Percentiles rank a stretch among this genome's conserved stretches.
Evolutionary conservation across 805 yeast species (phyloP).

Genomic region (Priceomyces melissophilus): DNA sequence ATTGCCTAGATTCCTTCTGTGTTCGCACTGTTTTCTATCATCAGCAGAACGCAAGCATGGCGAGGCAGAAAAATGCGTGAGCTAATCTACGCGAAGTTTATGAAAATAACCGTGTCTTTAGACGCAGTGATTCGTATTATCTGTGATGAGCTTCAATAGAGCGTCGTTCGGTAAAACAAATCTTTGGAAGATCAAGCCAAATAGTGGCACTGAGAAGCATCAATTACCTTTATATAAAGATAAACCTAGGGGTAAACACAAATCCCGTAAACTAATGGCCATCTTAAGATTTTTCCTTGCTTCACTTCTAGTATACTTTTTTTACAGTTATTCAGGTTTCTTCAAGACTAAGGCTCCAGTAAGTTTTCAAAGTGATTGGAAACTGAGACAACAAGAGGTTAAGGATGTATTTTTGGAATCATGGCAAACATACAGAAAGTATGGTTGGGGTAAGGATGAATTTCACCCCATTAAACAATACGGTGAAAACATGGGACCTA

Average conservation of each 20-base stretch:
- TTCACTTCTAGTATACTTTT: slow-evolving; percentile 37
- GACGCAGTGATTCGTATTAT: slow-evolving; percentile 2
- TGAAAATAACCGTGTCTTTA: background rate
- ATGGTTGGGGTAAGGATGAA: slow-evolving; percentile 85
- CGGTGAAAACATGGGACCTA: slow-evolving; percentile 72
- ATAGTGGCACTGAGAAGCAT: slow-evolving; percentile 3
- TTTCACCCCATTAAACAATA: slow-evolving; percentile 63
- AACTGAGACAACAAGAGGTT: slow-evolving; percentile 51
- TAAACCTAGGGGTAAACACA: slow-evolving; percentile 19
- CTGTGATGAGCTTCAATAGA: slow-evolving; percentile 4
- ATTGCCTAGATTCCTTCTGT: too few relatives aligned
- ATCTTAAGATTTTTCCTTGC: slow-evolving; percentile 41
- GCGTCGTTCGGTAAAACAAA: slow-evolving; percentile 12
- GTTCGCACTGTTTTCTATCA: too few relatives aligned
- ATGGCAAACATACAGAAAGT: slow-evolving; percentile 69
- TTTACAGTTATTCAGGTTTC: slow-evolving; percentile 24
- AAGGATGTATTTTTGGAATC: slow-evolving; percentile 66
- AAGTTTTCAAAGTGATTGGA: slow-evolving; percentile 35
- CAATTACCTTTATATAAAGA: slow-evolving; percentile 34
- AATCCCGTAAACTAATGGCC: slow-evolving; percentile 25
- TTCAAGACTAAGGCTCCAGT: background rate
- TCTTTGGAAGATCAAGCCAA: slow-evolving; percentile 16
- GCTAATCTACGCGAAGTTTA: too few relatives aligned
- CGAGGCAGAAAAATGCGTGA: too few relatives aligned
- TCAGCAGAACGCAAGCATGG: too few relatives aligned